Base-by-base conservation (phyloP, 1,284 basidiomycete species). In the Inonotus hispidus region DNA sequence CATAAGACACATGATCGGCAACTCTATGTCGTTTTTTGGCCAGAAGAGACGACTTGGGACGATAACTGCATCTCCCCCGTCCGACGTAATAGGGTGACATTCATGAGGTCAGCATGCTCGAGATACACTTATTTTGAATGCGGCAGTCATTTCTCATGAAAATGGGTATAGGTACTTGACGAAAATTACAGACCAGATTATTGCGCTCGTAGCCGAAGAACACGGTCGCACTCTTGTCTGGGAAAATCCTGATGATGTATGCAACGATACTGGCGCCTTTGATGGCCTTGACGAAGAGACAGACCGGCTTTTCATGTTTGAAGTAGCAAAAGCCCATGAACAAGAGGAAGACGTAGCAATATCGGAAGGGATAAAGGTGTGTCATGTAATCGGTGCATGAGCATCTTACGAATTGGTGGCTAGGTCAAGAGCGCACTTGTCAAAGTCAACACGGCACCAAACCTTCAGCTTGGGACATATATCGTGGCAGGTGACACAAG, bases 31-130 rank as follows among this genome's bases (percentile, higher is more conserved):
- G 65, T 87, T 3, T 84, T 82, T 61, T 87, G 84, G 84, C 84
- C 83, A 0, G 81, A 87, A 64, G 75, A 82, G 39, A 75, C 72
- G 0, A 86, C 83, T 0, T 87, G 85, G 84, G 71, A 80, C 32
- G 81, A 84, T 68, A 71, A 74, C 35, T 77, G 79, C 0, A 56
- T 71, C 1, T 72, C 76, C 0, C 73, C 81, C 2, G 75, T 82
- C 43, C 67, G 73, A 25, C 73, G 79, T 1, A 86, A 84, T 68
- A 73, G 83, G 11, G 71, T 82, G 4, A 84, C 82, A 0, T 86
- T 87, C 65, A 83, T 87, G 80, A 70, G 83, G 84, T 83, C 64
- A 7, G 21, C 5, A 1, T 10, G 14, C 38, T 25, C 37, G 4
- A 29, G 23, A 37, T 19, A n/a, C 19, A 47, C 23, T 35, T 32